Conservation (phyloP, 352 stramenopile species). For the Elongisporangium senticosum region DNA sequence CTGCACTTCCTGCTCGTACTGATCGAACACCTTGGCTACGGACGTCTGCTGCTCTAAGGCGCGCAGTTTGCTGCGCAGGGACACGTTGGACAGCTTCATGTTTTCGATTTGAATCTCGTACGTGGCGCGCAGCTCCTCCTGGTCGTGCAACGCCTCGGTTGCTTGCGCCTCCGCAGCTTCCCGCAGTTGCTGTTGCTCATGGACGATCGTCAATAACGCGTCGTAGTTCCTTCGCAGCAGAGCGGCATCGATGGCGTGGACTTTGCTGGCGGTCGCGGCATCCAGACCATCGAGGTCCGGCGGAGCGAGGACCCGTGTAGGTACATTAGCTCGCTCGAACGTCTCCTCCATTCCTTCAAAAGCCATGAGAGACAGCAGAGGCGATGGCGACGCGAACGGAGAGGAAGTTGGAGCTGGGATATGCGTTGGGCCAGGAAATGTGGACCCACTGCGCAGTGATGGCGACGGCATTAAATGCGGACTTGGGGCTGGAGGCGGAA, state of each 20-base stretch:
- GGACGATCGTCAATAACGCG: slow-evolving; percentile 63
- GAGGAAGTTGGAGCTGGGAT: too few relatives aligned
- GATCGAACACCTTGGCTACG: slow-evolving; percentile 51
- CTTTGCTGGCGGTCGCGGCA: slow-evolving; percentile 29
- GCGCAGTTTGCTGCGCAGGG: slow-evolving; percentile 62
- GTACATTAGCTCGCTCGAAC: slow-evolving; percentile 21
- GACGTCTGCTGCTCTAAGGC: slow-evolving; percentile 45
- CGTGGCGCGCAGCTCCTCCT: slow-evolving; percentile 42
- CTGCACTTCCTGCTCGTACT: slow-evolving; percentile 66
- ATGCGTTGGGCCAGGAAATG: too few relatives aligned
- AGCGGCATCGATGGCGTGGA: slow-evolving; percentile 54
- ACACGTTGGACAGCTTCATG: slow-evolving; percentile 61
- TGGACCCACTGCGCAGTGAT: too few relatives aligned
- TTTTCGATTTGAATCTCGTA: slow-evolving; percentile 75
- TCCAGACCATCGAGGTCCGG: slow-evolving; percentile 59
- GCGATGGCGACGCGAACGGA: too few relatives aligned
- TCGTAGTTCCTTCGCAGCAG: slow-evolving; percentile 79
- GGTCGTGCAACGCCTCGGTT: slow-evolving; percentile 35
- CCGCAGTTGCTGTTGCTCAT: slow-evolving; percentile 60
- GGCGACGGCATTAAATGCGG: too few relatives aligned
- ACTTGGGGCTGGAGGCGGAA: too few relatives aligned
- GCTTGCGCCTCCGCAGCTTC: slow-evolving; percentile 42
- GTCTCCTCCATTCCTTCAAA: slow-evolving; percentile 6
- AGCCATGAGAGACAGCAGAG: too few relatives aligned
- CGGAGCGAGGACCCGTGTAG: slow-evolving; percentile 19